Evolutionary conservation across 164 flowering plant genomes (phyloP).

Genomic region (Echeveria elegans): DNA sequence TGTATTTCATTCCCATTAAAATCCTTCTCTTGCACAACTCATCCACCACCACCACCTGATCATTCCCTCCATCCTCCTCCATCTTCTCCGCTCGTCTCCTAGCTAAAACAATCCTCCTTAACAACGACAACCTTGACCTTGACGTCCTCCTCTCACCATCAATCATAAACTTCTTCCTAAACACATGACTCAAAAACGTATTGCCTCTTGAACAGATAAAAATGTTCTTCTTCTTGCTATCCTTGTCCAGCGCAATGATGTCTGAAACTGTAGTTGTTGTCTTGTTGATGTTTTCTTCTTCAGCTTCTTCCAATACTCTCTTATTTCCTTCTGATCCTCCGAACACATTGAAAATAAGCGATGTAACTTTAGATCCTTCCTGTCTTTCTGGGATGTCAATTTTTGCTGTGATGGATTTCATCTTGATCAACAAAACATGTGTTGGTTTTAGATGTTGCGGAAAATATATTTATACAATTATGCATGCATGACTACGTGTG

Average conservation of each 20-base stretch:
- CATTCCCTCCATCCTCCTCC: neutral
- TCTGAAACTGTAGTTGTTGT: neutral
- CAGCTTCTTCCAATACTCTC: neutral
- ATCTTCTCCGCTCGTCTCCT: neutral
- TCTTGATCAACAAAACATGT: too few relatives aligned
- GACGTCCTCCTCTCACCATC: constrained; percentile 3
- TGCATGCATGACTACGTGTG: too few relatives aligned
- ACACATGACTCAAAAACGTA: neutral
- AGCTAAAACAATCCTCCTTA: neutral
- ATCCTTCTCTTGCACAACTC: constrained; percentile 66
- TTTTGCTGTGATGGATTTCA: too few relatives aligned
- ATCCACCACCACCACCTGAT: constrained; percentile 8
- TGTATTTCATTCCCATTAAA: constrained; percentile 48
- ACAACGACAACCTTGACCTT: constrained; percentile 4
- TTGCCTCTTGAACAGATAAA: neutral
- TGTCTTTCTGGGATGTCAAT: too few relatives aligned
- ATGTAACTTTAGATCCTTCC: too few relatives aligned
- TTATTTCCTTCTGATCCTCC: too few relatives aligned
- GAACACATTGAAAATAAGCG: too few relatives aligned
- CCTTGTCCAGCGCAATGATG: neutral
- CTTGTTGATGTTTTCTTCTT: neutral
- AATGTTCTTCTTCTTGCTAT: neutral
- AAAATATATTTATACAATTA: too few relatives aligned
- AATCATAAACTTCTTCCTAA: neutral
- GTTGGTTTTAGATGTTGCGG: too few relatives aligned